phyloP scores from a whole-genome alignment of 2,329 filamentous ascomycete genomes.

The Cladophialophora chaetospira region DNA sequence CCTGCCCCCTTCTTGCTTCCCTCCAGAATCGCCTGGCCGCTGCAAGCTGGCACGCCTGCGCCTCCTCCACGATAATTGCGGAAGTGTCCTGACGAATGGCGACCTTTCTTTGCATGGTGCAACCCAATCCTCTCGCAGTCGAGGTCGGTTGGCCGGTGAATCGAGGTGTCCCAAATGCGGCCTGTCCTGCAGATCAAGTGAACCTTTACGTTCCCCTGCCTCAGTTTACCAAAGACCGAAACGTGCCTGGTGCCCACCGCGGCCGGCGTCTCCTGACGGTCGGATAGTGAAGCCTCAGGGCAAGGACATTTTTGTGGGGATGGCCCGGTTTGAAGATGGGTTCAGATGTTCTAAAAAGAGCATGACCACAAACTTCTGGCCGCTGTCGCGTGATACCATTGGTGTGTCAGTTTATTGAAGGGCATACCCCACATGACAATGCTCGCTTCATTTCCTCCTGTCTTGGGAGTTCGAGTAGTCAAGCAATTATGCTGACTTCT shows the following conservation, averaged over 20 bases:
- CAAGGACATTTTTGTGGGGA: background rate
- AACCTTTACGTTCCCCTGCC: background rate
- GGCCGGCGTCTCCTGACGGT: background rate
- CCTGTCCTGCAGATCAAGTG: slow-evolving; percentile 7
- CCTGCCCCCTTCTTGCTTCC: slow-evolving; percentile 5
- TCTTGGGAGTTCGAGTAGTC: slow-evolving; percentile 8
- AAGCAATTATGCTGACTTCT: background rate
- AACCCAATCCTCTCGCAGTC: slow-evolving; percentile 8
- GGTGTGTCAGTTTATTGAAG: slow-evolving; percentile 25
- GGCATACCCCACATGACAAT: slow-evolving; percentile 19
- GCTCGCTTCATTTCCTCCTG: slow-evolving; percentile 25
- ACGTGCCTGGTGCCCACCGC: background rate
- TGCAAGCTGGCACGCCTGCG: background rate
- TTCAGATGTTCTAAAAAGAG: slow-evolving; percentile 6
- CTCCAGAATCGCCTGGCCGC: slow-evolving; percentile 10
- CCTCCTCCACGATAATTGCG: background rate
- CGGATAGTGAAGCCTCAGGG: background rate
- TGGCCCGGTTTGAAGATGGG: background rate
- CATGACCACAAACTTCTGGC: background rate
- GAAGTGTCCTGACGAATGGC: slow-evolving; percentile 5
- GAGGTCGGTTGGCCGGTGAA: background rate
- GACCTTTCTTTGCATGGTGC: background rate
- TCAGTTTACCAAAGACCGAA: too few species aligned
- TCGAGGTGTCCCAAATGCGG: background rate
- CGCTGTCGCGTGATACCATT: slow-evolving; percentile 14